Base-by-base conservation (phyloP, 2,329 filamentous ascomycete species). In the Aspergillus carbonarius region DNA sequence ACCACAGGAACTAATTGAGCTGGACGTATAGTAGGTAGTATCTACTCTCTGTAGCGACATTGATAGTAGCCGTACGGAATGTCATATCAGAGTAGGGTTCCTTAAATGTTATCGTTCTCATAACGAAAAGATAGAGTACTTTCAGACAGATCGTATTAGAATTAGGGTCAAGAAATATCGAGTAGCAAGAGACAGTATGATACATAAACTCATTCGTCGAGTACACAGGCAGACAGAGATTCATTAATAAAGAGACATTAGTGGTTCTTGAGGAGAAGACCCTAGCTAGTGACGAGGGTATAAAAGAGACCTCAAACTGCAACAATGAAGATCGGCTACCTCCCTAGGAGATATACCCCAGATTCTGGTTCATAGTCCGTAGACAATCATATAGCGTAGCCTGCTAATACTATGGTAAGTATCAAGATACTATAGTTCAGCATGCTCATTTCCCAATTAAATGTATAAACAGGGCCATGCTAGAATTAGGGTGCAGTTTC, bases 401-500 rank as follows among this genome's bases (percentile, higher is more conserved):
- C 10, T 20, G 18, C 6, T 23, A 17, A 17, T 23, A 42, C 39
- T 42, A 23, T 42, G 23, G 18, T 42, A 23, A 10, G 10, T 12
- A 42, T 15, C 18, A 17, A 42, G n/a, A 7, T 42, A 42, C 39
- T 23, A 23, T 42, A 23, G 39, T 20, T 9, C 39, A 23, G 7
- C 27, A 32, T 9, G 8, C n/a, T 48, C 44, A 48, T 13, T 32
- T 18, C 9, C 18, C 5, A 5, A 9, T 10, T 10, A 18, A 12
- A 6, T 15, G 9, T 4, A 4, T 5, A 30, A 15, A 17, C 18
- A 17, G 15, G 27, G 44, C 40, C 46, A 18, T 30, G 32, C n/a
- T 32, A n/a, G 13, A 20, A 23, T 67, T 68, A 73, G 49, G 69
- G 64, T 46, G 66, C 64, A 42, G 57, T 68, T 46, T 71, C 65